Evolutionary conservation across 106 monocot genomes (phyloP).

Genomic region (Narthecium ossifragum): DNA sequence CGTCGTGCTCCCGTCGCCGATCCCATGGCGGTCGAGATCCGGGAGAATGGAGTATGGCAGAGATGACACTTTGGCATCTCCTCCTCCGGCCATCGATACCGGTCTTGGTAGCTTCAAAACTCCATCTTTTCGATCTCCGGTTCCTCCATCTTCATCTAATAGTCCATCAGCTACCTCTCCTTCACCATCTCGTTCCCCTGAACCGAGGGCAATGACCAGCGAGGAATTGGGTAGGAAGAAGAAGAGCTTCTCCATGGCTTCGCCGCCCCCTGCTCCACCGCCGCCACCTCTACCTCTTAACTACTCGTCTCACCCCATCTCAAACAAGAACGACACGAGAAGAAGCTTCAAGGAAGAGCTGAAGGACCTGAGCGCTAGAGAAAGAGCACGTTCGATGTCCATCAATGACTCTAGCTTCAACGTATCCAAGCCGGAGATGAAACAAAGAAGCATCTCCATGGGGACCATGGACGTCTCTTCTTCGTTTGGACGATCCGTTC

Average conservation of each 20-base stretch:
- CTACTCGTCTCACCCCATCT: conserved; percentile 6
- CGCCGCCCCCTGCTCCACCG: conserved; percentile 23
- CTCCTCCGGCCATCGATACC: too few species aligned
- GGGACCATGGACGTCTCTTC: too few species aligned
- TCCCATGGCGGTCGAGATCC: conserved; percentile 72
- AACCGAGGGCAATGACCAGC: too few species aligned
- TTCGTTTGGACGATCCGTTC: conserved; percentile 23
- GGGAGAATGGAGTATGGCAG: conserved; percentile 35
- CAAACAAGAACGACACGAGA: conserved; percentile 17
- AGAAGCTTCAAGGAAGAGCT: conserved; percentile 62
- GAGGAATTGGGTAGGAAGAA: too few species aligned
- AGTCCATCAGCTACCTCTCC: background rate
- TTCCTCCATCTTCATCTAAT: too few species aligned
- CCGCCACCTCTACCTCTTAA: conserved; percentile 17
- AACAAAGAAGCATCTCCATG: conserved; percentile 6
- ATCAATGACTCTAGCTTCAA: background rate
- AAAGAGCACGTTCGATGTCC: background rate
- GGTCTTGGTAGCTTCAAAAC: too few species aligned
- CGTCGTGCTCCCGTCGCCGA: conserved; percentile 56
- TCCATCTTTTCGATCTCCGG: conserved; percentile 2
- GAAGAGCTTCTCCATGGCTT: conserved; percentile 25
- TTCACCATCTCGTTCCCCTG: too few species aligned
- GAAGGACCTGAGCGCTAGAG: conserved; percentile 32
- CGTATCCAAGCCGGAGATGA: background rate
- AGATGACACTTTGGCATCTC: too few species aligned